Evolutionary conservation across 805 yeast genomes (phyloP), one percentile per base, ranked within the genome.

Genomic region (Metschnikowia cubensis): DNA sequence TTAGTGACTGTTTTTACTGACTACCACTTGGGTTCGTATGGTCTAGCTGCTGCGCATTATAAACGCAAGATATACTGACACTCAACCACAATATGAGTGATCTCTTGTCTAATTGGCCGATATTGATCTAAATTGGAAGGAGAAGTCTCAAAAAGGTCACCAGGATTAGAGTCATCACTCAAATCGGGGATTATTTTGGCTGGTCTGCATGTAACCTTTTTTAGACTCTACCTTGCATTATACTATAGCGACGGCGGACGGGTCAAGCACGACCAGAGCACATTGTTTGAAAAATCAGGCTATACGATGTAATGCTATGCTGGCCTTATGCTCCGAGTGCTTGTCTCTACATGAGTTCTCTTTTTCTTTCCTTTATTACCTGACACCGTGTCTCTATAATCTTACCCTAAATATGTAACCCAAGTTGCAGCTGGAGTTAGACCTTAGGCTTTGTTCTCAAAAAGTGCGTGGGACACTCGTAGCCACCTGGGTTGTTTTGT

Each of bases 381-480:
- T 43, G 33, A 43, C 21, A 22, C 39, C 46, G 20, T 43, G 33
- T 43, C 44, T 41, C 38, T 25, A 35, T 34, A 43, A 35, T 6
- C 40, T 37, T 22, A 20, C 21, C 39, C 39, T 33, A 20, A 10
- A 41, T 32, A 14, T 15, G 14, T 18, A 40, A n/a, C 43, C 22
- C 33, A 40, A 15, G 6, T 17, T 20, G 29, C 18, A 18, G 35
- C 35, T 13, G 21, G 31, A 33, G 20, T 51, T 57, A 69, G 3
- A 59, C 62, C 67, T 77, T 78, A 39, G 87, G 85, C 56, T 68
- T 65, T 4, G 82, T 77, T 70, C 98, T 83, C 48, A 88, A 65
- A 58, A 78, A 90, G 63, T 92, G 98, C 3, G 92, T 83, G 18
- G 96, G 92, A 65, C 98, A 92, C 51, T 87, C 88, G 66, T 91